Evolutionary conservation across 768 basidiomycete species (phyloP).

Genomic region (Boletus eberwhitei): DNA sequence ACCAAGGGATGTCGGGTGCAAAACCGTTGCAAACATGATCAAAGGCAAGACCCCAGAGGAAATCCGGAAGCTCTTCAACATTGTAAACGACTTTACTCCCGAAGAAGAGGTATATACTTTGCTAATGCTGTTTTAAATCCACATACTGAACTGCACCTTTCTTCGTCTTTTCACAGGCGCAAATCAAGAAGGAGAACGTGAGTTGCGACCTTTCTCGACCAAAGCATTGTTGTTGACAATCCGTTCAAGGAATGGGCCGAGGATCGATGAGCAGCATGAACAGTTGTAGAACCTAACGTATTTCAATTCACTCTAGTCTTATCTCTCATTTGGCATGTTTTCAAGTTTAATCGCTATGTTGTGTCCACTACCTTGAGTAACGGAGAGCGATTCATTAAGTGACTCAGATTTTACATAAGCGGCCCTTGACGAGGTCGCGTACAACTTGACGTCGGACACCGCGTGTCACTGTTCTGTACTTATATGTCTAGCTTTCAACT

Average conservation of each 20-base stretch:
- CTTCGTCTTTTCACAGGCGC: slow-evolving; percentile 52
- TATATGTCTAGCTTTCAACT: background rate
- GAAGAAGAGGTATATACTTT: slow-evolving; percentile 83
- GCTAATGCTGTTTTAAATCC: background rate
- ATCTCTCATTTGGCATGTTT: slow-evolving; percentile 11
- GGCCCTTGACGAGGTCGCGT: background rate
- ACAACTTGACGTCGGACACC: background rate
- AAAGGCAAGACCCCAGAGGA: slow-evolving; percentile 99
- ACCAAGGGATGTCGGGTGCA: slow-evolving; percentile 92
- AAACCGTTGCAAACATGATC: slow-evolving; percentile 99
- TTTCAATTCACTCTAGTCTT: slow-evolving; percentile 21
- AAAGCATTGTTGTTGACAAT: slow-evolving; percentile 15
- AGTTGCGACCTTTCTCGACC: slow-evolving; percentile 31
- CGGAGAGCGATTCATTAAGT: background rate
- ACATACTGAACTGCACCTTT: slow-evolving; percentile 2
- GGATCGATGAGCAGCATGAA: slow-evolving; percentile 59
- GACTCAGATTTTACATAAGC: slow-evolving; percentile 20
- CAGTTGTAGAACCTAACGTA: slow-evolving; percentile 26
- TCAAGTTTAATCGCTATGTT: slow-evolving; percentile 22
- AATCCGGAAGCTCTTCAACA: slow-evolving; percentile 97
- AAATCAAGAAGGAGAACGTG: slow-evolving; percentile 99
- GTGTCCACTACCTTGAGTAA: slow-evolving; percentile 8
- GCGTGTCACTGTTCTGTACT: slow-evolving; percentile 1
- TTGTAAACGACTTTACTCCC: slow-evolving; percentile 96
- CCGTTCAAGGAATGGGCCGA: slow-evolving; percentile 82